Conservation (phyloP, 805 yeast genomes). For the Candida germanica region DNA sequence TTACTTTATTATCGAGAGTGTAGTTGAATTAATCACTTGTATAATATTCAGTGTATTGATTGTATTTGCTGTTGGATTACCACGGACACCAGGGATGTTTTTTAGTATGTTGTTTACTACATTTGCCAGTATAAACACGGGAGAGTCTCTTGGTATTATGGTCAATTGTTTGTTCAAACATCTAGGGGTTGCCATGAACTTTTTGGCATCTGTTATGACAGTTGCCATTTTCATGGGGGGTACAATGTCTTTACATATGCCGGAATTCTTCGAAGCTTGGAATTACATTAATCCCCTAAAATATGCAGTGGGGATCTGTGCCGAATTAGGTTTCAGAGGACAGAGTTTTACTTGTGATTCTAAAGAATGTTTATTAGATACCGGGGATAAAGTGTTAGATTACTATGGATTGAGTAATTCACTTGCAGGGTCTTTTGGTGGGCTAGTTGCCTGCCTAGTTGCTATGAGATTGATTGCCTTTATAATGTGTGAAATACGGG, state of each 20-base stretch:
- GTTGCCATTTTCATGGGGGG: conserved; percentile 85
- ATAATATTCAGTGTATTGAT: conserved; percentile 57
- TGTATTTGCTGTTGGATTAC: conserved; percentile 71
- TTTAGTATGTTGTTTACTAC: conserved; percentile 59
- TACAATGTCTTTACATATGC: conserved; percentile 74
- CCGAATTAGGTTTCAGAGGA: conserved; percentile 55
- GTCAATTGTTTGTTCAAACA: conserved; percentile 72
- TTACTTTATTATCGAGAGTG: conserved; percentile 62
- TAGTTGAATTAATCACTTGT: conserved; percentile 60
- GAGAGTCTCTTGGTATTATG: conserved; percentile 81
- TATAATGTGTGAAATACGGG: conserved; percentile 22
- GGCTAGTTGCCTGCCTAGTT: conserved; percentile 33
- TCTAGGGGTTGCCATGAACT: conserved; percentile 76
- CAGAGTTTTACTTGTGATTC: conserved; percentile 48
- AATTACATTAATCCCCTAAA: conserved; percentile 78
- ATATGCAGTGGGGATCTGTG: conserved; percentile 60
- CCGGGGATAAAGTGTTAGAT: conserved; percentile 33
- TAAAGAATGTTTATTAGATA: conserved; percentile 17
- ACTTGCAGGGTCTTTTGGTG: conserved; percentile 30
- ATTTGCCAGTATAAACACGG: conserved; percentile 60
- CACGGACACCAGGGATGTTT: conserved; percentile 62
- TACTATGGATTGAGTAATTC: conserved; percentile 26
- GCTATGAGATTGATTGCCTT: conserved; percentile 32
- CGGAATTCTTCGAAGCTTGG: conserved; percentile 60
- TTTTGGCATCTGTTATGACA: conserved; percentile 62